Conservation (phyloP, 228 moss, liverwort and hornwort species). For the Sphagnum fallax region DNA sequence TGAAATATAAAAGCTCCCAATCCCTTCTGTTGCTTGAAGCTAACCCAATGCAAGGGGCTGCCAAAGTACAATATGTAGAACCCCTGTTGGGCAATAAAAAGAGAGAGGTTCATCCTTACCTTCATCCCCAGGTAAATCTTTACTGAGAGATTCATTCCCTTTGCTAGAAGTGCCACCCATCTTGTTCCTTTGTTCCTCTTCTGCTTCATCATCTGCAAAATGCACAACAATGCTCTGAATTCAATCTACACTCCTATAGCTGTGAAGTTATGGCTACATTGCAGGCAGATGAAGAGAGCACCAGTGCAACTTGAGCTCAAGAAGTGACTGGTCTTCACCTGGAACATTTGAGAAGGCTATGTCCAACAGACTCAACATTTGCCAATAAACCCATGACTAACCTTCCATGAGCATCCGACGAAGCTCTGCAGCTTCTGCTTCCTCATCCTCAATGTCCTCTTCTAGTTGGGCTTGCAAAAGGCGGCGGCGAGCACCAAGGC, state of each 20-base stretch:
- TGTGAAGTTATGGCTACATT: too few species aligned
- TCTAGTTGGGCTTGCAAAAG: conserved; percentile 85
- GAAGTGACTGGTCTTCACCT: too few species aligned
- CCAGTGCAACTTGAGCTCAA: not conserved
- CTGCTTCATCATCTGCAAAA: conserved; percentile 87
- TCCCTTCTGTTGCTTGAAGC: too few species aligned
- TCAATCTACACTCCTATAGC: too few species aligned
- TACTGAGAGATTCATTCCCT: conserved; percentile 49
- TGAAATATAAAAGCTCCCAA: too few species aligned
- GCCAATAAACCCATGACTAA: conserved; percentile 5
- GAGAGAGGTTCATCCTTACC: conserved; percentile 13
- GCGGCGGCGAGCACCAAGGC: conserved; percentile 85
- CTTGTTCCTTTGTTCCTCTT: conserved; percentile 96
- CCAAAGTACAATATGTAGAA: too few species aligned
- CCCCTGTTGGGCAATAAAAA: too few species aligned
- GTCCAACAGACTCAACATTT: too few species aligned
- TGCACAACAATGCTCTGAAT: too few species aligned
- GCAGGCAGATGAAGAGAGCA: too few species aligned
- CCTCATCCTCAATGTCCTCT: conserved; percentile 97
- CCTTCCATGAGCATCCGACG: conserved; percentile 99
- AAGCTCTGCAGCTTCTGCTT: conserved; percentile 96
- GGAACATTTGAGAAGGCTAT: too few species aligned
- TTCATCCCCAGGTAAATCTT: conserved; percentile 43
- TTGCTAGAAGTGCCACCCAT: conserved; percentile 48
- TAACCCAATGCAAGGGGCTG: too few species aligned